Percentiles rank a stretch among this genome's conserved stretches.
Evolutionary conservation across 2,329 filamentous ascomycete genomes (phyloP).

Genomic region (Uncinocarpus reesii): DNA sequence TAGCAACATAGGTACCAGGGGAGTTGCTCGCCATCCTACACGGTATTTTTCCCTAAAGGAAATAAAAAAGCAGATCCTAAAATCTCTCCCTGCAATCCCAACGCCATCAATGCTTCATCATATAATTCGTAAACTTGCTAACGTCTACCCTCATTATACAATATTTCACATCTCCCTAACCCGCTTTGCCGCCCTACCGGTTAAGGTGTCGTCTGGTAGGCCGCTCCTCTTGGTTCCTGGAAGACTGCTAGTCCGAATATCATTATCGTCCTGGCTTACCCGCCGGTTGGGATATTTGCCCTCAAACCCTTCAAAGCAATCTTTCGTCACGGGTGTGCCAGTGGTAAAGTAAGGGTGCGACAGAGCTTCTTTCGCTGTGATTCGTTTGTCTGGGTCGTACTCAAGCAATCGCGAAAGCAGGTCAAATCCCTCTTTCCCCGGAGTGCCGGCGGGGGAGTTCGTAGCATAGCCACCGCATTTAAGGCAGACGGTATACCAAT

Average conservation of each 20-base stretch:
- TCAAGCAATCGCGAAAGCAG: constrained; percentile 74
- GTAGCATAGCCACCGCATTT: constrained; percentile 45
- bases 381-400: constrained; percentile 80
- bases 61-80: too few species aligned
- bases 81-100: too few species aligned
- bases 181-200: constrained; percentile 46
- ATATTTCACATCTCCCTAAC: constrained; percentile 38
- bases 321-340: constrained; percentile 57
- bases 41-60: too few species aligned
- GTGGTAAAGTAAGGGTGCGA: constrained; percentile 79
- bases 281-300: constrained; percentile 80
- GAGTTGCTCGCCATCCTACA: too few species aligned
- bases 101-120: not conserved
- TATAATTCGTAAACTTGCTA: not conserved
- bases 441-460: constrained; percentile 43
- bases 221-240: constrained; percentile 86
- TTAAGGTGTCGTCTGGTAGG: constrained; percentile 68
- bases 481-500: constrained; percentile 66
- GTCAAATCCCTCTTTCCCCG: constrained; percentile 68
- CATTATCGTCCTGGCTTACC: constrained; percentile 90
- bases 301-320: constrained; percentile 85
- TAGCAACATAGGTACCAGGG: too few species aligned
- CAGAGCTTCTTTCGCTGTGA: constrained; percentile 81
- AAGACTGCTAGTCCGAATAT: constrained; percentile 80
- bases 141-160: not conserved